Percentiles rank a stretch among this genome's conserved stretches.
These are phyloP conservation scores for Starmerella bombicola DNA, from an alignment of 805 yeast species.

Conservation along the genomic window DNA sequence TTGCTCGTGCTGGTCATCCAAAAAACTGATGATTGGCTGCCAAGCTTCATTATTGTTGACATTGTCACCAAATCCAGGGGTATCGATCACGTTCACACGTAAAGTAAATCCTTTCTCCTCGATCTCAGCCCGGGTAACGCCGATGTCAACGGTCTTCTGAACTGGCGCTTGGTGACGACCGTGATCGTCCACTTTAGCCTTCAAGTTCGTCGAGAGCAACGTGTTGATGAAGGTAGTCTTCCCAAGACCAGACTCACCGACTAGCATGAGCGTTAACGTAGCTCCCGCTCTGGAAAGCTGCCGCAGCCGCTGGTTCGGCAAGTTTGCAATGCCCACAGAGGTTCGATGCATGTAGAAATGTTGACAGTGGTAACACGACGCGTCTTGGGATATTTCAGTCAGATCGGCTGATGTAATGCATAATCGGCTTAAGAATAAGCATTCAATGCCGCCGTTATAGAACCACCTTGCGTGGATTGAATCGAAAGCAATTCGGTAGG, in stretches of 20 bases:
- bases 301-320: slow-evolving; percentile 29
- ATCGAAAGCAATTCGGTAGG: too few relatives aligned
- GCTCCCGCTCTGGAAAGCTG: slow-evolving; percentile 42
- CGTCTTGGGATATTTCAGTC: neutral
- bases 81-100: slow-evolving; percentile 53
- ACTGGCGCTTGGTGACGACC: slow-evolving; percentile 31
- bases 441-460: too few relatives aligned
- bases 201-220: slow-evolving; percentile 45
- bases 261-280: slow-evolving; percentile 67
- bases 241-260: slow-evolving; percentile 79
- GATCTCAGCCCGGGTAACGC: slow-evolving; percentile 38
- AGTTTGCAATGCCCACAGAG: slow-evolving; percentile 26
- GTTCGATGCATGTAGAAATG: slow-evolving; percentile 15
- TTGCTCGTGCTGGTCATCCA: slow-evolving; percentile 66
- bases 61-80: slow-evolving; percentile 65
- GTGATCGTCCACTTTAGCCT: slow-evolving; percentile 33
- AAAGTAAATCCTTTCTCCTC: slow-evolving; percentile 49
- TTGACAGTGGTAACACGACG: neutral
- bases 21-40: slow-evolving; percentile 55
- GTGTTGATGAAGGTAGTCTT: slow-evolving; percentile 56
- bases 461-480: too few relatives aligned
- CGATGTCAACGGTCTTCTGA: slow-evolving; percentile 32
- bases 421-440: too few relatives aligned
- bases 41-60: slow-evolving; percentile 55
- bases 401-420: too few relatives aligned